A percentile compares a stretch with the other conserved stretches of the same genome.
Evolutionary conservation across 75 land plant genomes (phyloP).

Genomic region (Pinus taeda): DNA sequence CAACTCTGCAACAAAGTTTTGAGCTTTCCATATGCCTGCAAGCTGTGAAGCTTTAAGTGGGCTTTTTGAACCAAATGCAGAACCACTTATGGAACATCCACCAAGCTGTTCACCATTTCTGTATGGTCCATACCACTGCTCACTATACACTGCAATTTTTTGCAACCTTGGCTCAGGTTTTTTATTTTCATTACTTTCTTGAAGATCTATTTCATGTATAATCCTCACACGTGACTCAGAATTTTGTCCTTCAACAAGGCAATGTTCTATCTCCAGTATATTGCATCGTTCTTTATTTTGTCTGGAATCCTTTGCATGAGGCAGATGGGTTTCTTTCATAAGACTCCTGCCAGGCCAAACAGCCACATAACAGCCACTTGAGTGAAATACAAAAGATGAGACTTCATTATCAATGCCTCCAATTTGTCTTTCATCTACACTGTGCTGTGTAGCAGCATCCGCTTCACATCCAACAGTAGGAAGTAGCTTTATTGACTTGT

Average conservation of each 20-base stretch:
- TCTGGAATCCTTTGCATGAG: neutral
- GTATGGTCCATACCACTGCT: slow-evolving; percentile 91
- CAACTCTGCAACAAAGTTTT: slow-evolving; percentile 17
- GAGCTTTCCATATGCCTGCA: slow-evolving; percentile 56
- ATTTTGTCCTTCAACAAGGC: slow-evolving; percentile 58
- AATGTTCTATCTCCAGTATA: slow-evolving; percentile 78
- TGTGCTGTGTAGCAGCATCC: slow-evolving; percentile 78
- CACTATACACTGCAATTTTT: slow-evolving; percentile 56
- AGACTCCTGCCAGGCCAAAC: slow-evolving; percentile 50
- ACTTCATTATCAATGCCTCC: slow-evolving; percentile 34
- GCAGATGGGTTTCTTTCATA: slow-evolving; percentile 3
- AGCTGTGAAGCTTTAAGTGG: slow-evolving; percentile 46
- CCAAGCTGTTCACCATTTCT: slow-evolving; percentile 86
- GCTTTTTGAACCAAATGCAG: slow-evolving; percentile 67
- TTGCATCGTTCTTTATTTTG: slow-evolving; percentile 8
- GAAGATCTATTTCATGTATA: slow-evolving; percentile 46
- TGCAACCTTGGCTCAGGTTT: slow-evolving; percentile 20
- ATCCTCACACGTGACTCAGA: slow-evolving; percentile 54
- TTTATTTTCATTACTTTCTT: slow-evolving; percentile 12
- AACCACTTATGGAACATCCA: slow-evolving; percentile 65
- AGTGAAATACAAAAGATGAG: slow-evolving; percentile 52
- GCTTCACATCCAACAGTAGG: slow-evolving; percentile 98
- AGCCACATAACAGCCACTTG: slow-evolving; percentile 68
- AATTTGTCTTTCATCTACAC: slow-evolving; percentile 43
- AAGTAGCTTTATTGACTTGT: slow-evolving; percentile 62